Conservation (phyloP, 2,329 filamentous ascomycete species). For the Talaromyces sp. region DNA sequence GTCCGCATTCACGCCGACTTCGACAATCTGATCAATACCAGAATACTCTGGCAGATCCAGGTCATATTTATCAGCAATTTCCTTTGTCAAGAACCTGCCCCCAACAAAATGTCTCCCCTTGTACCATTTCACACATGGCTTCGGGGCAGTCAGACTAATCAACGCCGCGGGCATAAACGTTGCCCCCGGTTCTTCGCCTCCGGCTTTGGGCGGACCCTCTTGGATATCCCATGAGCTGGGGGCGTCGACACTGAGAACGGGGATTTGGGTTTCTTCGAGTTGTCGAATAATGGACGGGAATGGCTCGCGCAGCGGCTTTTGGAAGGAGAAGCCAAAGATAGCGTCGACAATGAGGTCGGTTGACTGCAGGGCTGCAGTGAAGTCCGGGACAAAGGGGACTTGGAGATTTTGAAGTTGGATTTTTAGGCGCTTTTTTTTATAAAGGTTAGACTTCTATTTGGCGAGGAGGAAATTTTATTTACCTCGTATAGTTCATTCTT, state of each 20-base stretch:
- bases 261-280: conserved; percentile 66
- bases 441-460: background rate
- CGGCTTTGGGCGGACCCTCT: conserved; percentile 63
- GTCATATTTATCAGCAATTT: conserved; percentile 78
- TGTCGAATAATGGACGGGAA: conserved; percentile 77
- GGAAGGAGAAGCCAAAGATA: conserved; percentile 94
- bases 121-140: conserved; percentile 81
- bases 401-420: conserved; percentile 80
- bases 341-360: conserved; percentile 85
- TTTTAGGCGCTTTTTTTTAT: conserved; percentile 60
- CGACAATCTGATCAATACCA: conserved; percentile 84
- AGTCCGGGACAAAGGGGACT: conserved; percentile 80
- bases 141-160: conserved; percentile 88
- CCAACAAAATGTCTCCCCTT: conserved; percentile 87
- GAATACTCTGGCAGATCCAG: conserved; percentile 78
- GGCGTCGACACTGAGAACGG: conserved; percentile 84
- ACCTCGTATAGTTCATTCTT: conserved; percentile 89
- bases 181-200: conserved; percentile 64
- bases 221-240: conserved; percentile 96
- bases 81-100: conserved; percentile 76
- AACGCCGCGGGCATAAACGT: conserved; percentile 75
- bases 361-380: conserved; percentile 59
- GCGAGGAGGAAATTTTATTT: conserved; percentile 17
- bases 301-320: conserved; percentile 85
- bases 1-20: conserved; percentile 51